phyloP scores from a whole-genome alignment of 352 stramenopile species.

The Ophiocytium majus region DNA sequence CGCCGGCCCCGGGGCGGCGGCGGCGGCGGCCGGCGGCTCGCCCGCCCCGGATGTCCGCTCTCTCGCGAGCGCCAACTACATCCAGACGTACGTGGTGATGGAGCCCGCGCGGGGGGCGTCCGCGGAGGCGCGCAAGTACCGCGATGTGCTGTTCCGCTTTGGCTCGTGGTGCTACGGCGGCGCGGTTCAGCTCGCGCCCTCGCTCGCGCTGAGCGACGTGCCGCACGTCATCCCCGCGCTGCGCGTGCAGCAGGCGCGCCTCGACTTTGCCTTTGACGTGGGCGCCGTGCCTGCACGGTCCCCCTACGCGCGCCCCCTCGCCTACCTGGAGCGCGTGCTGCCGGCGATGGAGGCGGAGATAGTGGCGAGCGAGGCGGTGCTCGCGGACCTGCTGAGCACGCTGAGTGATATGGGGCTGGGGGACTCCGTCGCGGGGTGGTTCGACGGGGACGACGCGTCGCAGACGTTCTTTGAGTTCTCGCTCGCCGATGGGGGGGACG shows the following conservation, averaged over 20 bases:
- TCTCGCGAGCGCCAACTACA: slow-evolving; percentile 57
- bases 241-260: slow-evolving; percentile 79
- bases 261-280: slow-evolving; percentile 87
- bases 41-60: slow-evolving; percentile 14
- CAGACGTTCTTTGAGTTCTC: slow-evolving; percentile 87
- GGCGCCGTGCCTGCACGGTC: slow-evolving; percentile 67
- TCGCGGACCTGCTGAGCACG: slow-evolving; percentile 63
- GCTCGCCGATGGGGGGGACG: slow-evolving; percentile 62
- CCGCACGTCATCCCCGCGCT: slow-evolving; percentile 88
- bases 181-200: slow-evolving; percentile 79
- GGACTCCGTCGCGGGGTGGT: slow-evolving; percentile 72
- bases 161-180: slow-evolving; percentile 91
- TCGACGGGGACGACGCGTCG: slow-evolving; percentile 79
- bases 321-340: slow-evolving; percentile 72
- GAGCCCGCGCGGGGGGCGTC: slow-evolving; percentile 45
- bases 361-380: slow-evolving; percentile 72
- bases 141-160: slow-evolving; percentile 89
- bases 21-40: background rate
- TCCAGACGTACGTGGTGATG: slow-evolving; percentile 66
- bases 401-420: slow-evolving; percentile 64
- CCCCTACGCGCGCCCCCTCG: slow-evolving; percentile 76
- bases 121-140: slow-evolving; percentile 57
- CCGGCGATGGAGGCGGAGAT: slow-evolving; percentile 80
- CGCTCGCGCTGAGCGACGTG: slow-evolving; percentile 80
- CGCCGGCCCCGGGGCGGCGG: slow-evolving; percentile 11